Base-by-base conservation (phyloP, 106 monocot genomes). In the Chionographis japonica region DNA sequence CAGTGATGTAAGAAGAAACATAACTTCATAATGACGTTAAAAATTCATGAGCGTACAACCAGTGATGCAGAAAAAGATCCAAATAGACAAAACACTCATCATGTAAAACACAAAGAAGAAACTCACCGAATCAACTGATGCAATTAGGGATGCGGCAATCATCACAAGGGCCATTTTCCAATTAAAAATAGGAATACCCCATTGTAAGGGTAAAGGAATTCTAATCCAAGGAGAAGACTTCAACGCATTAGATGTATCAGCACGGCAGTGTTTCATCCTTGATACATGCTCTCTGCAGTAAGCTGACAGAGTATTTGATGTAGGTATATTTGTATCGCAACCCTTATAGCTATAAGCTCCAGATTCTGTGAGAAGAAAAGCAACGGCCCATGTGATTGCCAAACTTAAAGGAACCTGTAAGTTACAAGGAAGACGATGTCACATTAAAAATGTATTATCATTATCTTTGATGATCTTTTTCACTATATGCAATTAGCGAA, bases 211-310 rank as follows among this genome's bases (percentile, higher is more conserved):
- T 66, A 84, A 86, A 18, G 95, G 95, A 78, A 95, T 81, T 67
- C 95, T 81, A 70, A 95, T 79, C 95, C 95, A 95, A n/a, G 95
- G 95, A 36, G 95, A 88, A 61, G 88, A 77, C 38, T 66, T 88
- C 58, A 97, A 74, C 3, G 86, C 86, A 76, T 84, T 72, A 27
- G 86, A 89, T 38, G 86, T 89, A 62, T 89, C 91, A 68, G 81
- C 86, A 68, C 92, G 92, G 49, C 95, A 97, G 53, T 89, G 80
- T 63, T 92, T 89, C 92, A 92, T 92, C 71, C 95, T 92, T 50
- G 79, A 40, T 4, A 92, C 74, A 78, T 92, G 95, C 74, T 83
- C 84, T 57, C 95, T 76, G 71, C 95, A 97, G 74, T 86, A 92
- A 56, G 68, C 69, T 68, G 95, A 92, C 18, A 97, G 62, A 65